Base-by-base conservation (phyloP, 2,329 filamentous ascomycete genomes). In the Grosmannia clavigera region DNA sequence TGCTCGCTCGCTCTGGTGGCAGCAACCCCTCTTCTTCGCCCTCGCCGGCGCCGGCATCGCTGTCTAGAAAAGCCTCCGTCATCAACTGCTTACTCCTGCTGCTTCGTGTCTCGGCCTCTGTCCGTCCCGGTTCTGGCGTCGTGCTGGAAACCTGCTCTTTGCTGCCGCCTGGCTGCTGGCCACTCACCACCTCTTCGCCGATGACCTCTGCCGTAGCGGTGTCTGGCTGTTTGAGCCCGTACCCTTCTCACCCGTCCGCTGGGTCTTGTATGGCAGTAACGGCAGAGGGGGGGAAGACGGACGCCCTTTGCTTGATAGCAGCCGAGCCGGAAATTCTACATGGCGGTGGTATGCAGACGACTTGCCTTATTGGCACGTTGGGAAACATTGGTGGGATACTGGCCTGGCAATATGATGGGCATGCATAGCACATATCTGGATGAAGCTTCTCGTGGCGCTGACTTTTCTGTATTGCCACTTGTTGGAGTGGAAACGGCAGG, bases 171-270 rank as follows among this genome's bases (percentile, higher is more conserved):
- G 90, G 89, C 73, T 95, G 62, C 81, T 84, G 59, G 70, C 76
- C 19, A 92, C 88, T 0, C 80, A 81, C 0, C 76, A 76, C 50
- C 70, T 84, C 43, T 77, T 96, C n/a, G 76, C 84, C 12, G 83
- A 95, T 68, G 92, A 96, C 67, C 84, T 95, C 69, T 80, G 85
- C 0, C 77, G 79, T 12, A 81, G 83, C 0, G 90, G 89, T 0
- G 67, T 95, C 0, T 96, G 88, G 88, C 71, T 95, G 16, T 83
- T 84, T 63, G 90, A 96, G 71, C 90, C 90, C 0, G 73, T 95
- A n/a, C 90, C 91, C 0, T 64, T 92, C 10, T 95, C 89, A 59
- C 68, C 80, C 0, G 68, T 91, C n/a, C 77, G 90, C 31, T 81
- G 79, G 2, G 40, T 92, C 19, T 5, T 57, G 5, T 27, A 4